Evolutionary conservation across 2,329 filamentous ascomycete genomes (phyloP).

Genomic region (Talaromyces islandicus): DNA sequence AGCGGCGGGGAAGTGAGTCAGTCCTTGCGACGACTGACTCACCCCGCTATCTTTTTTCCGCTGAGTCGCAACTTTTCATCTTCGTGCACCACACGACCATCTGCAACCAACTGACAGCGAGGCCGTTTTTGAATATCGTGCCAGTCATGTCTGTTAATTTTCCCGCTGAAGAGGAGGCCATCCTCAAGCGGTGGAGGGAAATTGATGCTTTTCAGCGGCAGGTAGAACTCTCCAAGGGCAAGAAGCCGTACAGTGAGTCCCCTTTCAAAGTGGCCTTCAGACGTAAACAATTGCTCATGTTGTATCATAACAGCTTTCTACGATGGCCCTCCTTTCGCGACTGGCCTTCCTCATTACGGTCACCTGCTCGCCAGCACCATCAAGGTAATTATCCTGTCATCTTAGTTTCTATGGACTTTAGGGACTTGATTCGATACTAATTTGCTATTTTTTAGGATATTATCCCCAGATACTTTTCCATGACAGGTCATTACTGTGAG

Average conservation of each 20-base stretch:
- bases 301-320: slow-evolving; percentile 66
- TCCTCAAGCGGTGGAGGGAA: slow-evolving; percentile 82
- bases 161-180: slow-evolving; percentile 79
- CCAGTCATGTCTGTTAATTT: slow-evolving; percentile 78
- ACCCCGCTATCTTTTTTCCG: slow-evolving; percentile 4
- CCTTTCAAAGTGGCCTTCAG: not conserved
- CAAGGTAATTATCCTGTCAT: slow-evolving; percentile 45
- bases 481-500: slow-evolving; percentile 92
- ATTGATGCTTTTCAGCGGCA: slow-evolving; percentile 87
- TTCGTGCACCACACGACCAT: not conserved
- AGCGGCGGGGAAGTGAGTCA: slow-evolving; percentile 8
- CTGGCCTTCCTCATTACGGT: slow-evolving; percentile 62
- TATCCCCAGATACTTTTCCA: slow-evolving; percentile 93
- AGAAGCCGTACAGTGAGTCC: slow-evolving; percentile 58
- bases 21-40: slow-evolving; percentile 1
- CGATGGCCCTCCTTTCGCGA: slow-evolving; percentile 77
- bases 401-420: not conserved
- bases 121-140: slow-evolving; percentile 1
- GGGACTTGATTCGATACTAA: not conserved
- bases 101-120: slow-evolving; percentile 6
- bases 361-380: slow-evolving; percentile 88
- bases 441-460: slow-evolving; percentile 55
- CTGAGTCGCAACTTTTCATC: not conserved
- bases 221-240: slow-evolving; percentile 77
- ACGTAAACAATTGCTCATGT: not conserved